Evolutionary conservation across 2,329 filamentous ascomycete genomes (phyloP).

Genomic region (Fusarium sp.): DNA sequence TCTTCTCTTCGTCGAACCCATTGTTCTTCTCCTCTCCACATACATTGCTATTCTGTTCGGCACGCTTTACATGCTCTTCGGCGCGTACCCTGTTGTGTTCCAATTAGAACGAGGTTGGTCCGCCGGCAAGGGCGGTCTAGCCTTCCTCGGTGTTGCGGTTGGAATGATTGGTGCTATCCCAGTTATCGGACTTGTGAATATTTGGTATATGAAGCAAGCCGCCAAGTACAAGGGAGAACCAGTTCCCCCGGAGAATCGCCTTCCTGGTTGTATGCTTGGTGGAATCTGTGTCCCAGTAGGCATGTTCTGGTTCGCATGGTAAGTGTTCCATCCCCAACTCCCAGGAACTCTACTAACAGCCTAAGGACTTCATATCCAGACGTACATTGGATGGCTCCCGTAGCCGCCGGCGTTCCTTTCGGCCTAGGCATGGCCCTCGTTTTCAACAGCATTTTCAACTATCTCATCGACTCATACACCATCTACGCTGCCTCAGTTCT

Average conservation of each 20-base stretch:
- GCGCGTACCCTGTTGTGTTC: conserved; percentile 70
- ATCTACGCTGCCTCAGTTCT: conserved; percentile 81
- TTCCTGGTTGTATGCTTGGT: conserved; percentile 70
- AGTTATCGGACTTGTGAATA: conserved; percentile 64
- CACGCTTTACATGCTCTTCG: conserved; percentile 66
- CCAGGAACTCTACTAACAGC: background rate
- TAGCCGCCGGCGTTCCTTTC: conserved; percentile 59
- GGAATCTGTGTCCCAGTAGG: conserved; percentile 67
- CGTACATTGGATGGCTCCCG: conserved; percentile 67
- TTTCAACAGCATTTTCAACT: conserved; percentile 73
- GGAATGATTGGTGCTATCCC: conserved; percentile 68
- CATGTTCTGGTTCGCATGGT: conserved; percentile 76
- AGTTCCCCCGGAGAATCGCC: conserved; percentile 70
- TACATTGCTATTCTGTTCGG: conserved; percentile 71
- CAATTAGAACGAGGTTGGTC: conserved; percentile 67
- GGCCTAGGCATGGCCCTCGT: conserved; percentile 70
- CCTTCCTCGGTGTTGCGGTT: conserved; percentile 73
- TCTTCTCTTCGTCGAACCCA: conserved; percentile 73
- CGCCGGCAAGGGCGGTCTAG: conserved; percentile 66
- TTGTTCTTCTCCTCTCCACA: conserved; percentile 70
- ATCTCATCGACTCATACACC: conserved; percentile 76
- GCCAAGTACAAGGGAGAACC: conserved; percentile 59
- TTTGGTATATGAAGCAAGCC: conserved; percentile 60
- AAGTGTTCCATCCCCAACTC: background rate
- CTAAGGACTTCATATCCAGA: conserved; percentile 35